Percentiles rank a stretch among this genome's conserved stretches.
phyloP scores from a whole-genome alignment of 805 yeast genomes.

The Cyberlindnera japonica region DNA sequence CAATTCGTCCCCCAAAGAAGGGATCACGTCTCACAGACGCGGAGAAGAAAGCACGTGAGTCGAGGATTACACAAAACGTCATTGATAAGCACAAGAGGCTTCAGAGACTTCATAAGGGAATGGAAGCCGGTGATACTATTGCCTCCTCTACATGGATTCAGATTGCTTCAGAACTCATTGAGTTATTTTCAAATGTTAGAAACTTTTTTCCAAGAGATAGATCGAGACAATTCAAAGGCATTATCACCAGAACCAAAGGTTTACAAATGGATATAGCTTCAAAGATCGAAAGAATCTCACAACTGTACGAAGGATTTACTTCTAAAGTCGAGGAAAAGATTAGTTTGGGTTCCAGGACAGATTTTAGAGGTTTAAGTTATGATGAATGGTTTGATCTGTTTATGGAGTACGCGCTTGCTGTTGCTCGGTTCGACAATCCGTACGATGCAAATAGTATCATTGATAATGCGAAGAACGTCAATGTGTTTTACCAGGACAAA shows the following conservation, averaged over 20 bases:
- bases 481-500: slow-evolving; percentile 70
- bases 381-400: slow-evolving; percentile 84
- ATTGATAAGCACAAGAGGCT: slow-evolving; percentile 53
- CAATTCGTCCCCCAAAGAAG: slow-evolving; percentile 27
- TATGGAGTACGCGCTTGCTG: slow-evolving; percentile 69
- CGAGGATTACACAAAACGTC: slow-evolving; percentile 53
- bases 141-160: slow-evolving; percentile 80
- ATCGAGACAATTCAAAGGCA: slow-evolving; percentile 65
- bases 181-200: slow-evolving; percentile 72
- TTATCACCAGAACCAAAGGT: slow-evolving; percentile 57
- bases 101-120: slow-evolving; percentile 45
- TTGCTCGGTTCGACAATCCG: slow-evolving; percentile 54
- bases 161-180: slow-evolving; percentile 76
- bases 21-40: slow-evolving; percentile 33
- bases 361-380: slow-evolving; percentile 71
- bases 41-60: slow-evolving; percentile 54
- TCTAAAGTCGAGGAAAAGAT: slow-evolving; percentile 40
- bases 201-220: slow-evolving; percentile 78
- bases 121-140: slow-evolving; percentile 49
- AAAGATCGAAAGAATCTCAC: slow-evolving; percentile 62
- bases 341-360: slow-evolving; percentile 45
- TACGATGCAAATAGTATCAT: slow-evolving; percentile 67
- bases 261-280: slow-evolving; percentile 67
- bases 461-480: slow-evolving; percentile 71
- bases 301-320: slow-evolving; percentile 54